phyloP scores from a whole-genome alignment of 2,329 filamentous ascomycete species.

The Fusarium sp. region DNA sequence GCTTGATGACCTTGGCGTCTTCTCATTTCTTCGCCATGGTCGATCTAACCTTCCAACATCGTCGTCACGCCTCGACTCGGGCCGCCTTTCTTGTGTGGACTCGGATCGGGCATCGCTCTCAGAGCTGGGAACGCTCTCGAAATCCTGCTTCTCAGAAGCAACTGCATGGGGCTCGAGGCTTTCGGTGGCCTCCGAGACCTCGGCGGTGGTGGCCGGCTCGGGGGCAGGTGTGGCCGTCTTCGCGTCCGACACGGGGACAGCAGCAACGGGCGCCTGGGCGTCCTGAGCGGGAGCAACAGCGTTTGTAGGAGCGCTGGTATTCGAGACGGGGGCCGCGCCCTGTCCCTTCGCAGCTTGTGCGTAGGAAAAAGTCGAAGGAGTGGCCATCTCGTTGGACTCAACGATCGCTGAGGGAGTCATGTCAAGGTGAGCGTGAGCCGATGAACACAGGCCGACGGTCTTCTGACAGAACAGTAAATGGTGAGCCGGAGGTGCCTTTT shows the following conservation, averaged over 20 bases:
- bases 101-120: conserved; percentile 50
- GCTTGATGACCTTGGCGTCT: conserved; percentile 66
- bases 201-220: conserved; percentile 42
- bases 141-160: conserved; percentile 47
- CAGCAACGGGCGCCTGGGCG: conserved; percentile 42
- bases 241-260: conserved; percentile 41
- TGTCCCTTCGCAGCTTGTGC: conserved; percentile 93
- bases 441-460: conserved; percentile 31
- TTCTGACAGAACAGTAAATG: conserved; percentile 24
- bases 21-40: conserved; percentile 54
- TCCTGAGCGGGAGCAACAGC: conserved; percentile 40
- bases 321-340: conserved; percentile 50
- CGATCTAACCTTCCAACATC: conserved; percentile 51
- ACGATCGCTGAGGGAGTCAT: conserved; percentile 43
- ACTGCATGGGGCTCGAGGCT: conserved; percentile 36
- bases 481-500: conserved; percentile 34
- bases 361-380: conserved; percentile 79
- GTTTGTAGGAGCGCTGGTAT: conserved; percentile 39
- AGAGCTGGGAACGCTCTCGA: conserved; percentile 49
- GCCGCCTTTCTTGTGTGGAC: conserved; percentile 45
- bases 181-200: conserved; percentile 39
- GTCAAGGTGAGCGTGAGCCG: conserved; percentile 37
- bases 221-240: conserved; percentile 35
- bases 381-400: conserved; percentile 57
- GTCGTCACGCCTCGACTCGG: conserved; percentile 51